Evolutionary conservation across 1,139 yeast genomes (phyloP).

Genomic region (Kodamaea sp.): DNA sequence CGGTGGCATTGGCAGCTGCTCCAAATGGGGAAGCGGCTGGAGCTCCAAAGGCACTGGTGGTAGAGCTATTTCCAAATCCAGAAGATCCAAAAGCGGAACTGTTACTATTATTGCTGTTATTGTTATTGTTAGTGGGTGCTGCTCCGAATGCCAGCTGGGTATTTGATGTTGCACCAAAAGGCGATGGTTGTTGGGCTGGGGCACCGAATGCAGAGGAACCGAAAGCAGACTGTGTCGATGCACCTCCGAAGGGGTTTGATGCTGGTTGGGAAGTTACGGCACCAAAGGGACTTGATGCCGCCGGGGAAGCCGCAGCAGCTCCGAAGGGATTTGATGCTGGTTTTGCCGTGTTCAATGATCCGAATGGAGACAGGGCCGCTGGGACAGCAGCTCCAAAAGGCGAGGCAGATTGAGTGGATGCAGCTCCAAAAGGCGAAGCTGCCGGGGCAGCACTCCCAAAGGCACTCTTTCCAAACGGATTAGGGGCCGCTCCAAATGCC

Average conservation of each 20-base stretch:
- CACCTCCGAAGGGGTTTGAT: constrained; percentile 4
- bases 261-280: constrained; percentile 1
- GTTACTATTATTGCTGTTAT: neutral
- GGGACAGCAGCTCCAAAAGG: constrained; percentile 12
- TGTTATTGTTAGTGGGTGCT: constrained; percentile 4
- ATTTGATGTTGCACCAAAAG: constrained; percentile 4
- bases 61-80: neutral
- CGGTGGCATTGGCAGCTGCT: constrained; percentile 5
- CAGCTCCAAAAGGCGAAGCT: constrained; percentile 10
- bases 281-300: constrained; percentile 7
- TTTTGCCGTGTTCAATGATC: constrained; percentile 12
- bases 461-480: constrained; percentile 1
- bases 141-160: constrained; percentile 13
- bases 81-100: constrained; percentile 9
- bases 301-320: constrained; percentile 8
- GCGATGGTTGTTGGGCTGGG: neutral
- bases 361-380: constrained; percentile 12
- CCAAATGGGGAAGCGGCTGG: constrained; percentile 16
- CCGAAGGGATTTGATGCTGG: constrained; percentile 8
- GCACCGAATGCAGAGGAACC: constrained; percentile 10
- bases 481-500: neutral
- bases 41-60: constrained; percentile 4
- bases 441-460: constrained; percentile 2
- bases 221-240: constrained; percentile 1
- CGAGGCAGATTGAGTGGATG: constrained; percentile 5